phyloP scores from a whole-genome alignment of 73 alveolate species.

The Durusdinium trenchii region DNA sequence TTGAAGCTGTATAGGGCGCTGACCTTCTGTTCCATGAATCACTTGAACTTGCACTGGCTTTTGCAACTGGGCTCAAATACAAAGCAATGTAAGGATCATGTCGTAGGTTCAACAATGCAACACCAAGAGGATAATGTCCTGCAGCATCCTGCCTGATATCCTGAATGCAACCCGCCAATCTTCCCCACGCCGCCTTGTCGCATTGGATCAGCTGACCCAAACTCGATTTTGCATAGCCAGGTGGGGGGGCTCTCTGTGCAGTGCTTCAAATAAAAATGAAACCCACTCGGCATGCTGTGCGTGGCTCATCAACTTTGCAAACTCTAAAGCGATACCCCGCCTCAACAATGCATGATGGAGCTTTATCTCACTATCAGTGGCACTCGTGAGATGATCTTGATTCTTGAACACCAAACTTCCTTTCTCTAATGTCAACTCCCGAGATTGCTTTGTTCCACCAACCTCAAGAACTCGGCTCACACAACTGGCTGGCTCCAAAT shows the following conservation, averaged over 20 bases:
- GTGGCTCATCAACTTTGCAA: not conserved
- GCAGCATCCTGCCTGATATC: no score
- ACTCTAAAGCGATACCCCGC: not conserved
- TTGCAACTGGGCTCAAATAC: not conserved
- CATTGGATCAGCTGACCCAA: not conserved
- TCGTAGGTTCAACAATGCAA: not conserved
- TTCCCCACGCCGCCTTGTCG: no score
- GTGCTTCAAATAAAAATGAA: not conserved
- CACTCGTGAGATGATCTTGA: not conserved
- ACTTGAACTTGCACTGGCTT: no score
- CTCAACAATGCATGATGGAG: not conserved
- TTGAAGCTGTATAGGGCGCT: not conserved
- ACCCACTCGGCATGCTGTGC: not conserved
- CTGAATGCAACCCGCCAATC: not conserved
- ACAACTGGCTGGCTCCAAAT: not conserved
- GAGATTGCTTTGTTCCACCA: not conserved
- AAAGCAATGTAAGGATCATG: not conserved
- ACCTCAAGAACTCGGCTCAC: not conserved
- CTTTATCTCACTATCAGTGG: not conserved
- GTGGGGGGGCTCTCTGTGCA: not conserved
- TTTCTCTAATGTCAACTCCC: not conserved
- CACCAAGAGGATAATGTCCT: not conserved
- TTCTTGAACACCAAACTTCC: not conserved
- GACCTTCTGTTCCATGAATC: no score
- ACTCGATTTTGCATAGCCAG: not conserved